These are phyloP conservation scores for Saccharomycopsis crataegensis DNA, from an alignment of 1,139 yeast species.

Conservation along the genomic window DNA sequence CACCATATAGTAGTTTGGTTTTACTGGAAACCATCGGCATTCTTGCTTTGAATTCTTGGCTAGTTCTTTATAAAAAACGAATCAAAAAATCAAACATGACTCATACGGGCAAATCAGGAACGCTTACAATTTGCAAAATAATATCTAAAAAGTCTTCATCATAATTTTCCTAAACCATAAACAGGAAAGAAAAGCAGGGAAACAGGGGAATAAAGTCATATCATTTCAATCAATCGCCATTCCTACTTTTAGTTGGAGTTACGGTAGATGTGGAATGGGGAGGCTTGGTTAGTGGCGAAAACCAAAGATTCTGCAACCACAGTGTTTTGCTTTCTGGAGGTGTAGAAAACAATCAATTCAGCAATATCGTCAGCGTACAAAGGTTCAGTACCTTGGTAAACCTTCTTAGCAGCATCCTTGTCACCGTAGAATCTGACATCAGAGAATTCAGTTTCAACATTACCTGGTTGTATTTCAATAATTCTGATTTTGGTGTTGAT, in stretches of 20 bases:
- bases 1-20: too few species aligned
- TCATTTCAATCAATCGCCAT: too few species aligned
- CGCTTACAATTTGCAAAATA: background rate
- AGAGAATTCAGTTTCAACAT: slow-evolving; percentile 74
- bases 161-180: background rate
- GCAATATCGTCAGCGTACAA: slow-evolving; percentile 65
- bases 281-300: slow-evolving; percentile 65
- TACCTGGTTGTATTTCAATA: slow-evolving; percentile 74
- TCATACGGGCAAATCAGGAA: background rate
- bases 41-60: too few species aligned
- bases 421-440: slow-evolving; percentile 63
- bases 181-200: too few species aligned
- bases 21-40: too few species aligned
- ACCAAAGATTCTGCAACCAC: slow-evolving; percentile 68
- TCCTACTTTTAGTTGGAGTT: background rate
- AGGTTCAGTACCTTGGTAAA: slow-evolving; percentile 64
- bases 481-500: slow-evolving; percentile 60
- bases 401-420: slow-evolving; percentile 51
- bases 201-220: too few species aligned
- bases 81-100: too few species aligned
- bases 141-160: background rate
- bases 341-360: slow-evolving; percentile 57
- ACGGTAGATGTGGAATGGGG: slow-evolving; percentile 42
- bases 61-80: too few species aligned
- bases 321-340: slow-evolving; percentile 57